These are phyloP conservation scores for Arxiozyma telluris DNA, from an alignment of 1,139 yeast genomes.

Conservation along the genomic window DNA sequence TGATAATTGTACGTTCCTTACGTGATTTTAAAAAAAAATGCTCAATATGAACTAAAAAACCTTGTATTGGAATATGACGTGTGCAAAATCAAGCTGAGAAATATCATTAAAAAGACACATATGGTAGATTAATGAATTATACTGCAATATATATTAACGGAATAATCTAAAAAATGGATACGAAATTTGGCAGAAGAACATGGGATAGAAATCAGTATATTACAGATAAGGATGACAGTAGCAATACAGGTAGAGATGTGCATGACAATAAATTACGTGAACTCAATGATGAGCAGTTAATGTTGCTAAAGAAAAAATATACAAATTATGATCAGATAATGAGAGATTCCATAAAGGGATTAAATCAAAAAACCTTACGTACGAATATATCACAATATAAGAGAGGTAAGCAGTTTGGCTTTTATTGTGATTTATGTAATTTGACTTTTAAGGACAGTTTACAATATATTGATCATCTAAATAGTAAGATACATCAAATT, in stretches of 20 bases:
- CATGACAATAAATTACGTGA: conserved; percentile 6
- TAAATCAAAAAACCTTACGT: conserved; percentile 40
- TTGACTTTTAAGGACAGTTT: conserved; percentile 73
- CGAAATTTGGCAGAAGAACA: conserved; percentile 49
- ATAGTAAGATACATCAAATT: conserved; percentile 52
- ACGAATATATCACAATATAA: conserved; percentile 37
- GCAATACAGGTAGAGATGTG: conserved; percentile 9
- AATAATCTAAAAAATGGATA: background rate
- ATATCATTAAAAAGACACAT: background rate
- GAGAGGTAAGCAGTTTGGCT: conserved; percentile 63
- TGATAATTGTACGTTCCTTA: too few species aligned
- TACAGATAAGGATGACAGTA: conserved; percentile 11
- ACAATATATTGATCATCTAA: conserved; percentile 75
- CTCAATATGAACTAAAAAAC: too few species aligned
- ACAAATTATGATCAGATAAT: conserved; percentile 17
- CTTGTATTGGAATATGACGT: too few species aligned
- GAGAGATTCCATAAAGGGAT: conserved; percentile 34
- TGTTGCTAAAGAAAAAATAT: conserved; percentile 19
- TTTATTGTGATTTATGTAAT: conserved; percentile 72
- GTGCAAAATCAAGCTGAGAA: too few species aligned
- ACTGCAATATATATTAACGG: too few species aligned
- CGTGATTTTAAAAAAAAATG: too few species aligned
- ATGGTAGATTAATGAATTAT: background rate
- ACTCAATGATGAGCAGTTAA: conserved; percentile 10
- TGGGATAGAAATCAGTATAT: conserved; percentile 67